These are phyloP conservation scores for Trichoderma lentiforme DNA, from an alignment of 2,329 filamentous ascomycete genomes.

Conservation along the genomic window DNA sequence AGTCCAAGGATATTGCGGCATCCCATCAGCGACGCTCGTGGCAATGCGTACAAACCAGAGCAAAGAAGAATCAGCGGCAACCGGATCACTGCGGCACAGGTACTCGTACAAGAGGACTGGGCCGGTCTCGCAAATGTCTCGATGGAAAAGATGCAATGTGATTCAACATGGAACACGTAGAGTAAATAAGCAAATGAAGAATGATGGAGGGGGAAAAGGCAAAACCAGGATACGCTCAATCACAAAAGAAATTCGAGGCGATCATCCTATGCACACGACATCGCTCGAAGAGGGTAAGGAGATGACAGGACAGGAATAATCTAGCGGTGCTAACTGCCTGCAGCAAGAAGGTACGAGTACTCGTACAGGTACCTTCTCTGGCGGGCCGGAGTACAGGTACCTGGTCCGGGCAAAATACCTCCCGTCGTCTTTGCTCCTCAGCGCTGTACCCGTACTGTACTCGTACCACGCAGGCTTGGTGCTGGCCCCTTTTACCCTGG, in stretches of 20 bases:
- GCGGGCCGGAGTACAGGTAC: neutral
- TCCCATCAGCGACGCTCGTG: constrained; percentile 6
- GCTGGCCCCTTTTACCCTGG: constrained; percentile 16
- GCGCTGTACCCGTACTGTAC: neutral
- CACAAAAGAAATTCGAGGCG: constrained; percentile 1
- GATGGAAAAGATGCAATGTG: neutral
- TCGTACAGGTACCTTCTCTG: neutral
- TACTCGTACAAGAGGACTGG: neutral
- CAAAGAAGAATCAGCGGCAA: neutral
- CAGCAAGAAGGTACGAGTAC: neutral
- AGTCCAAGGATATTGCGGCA: constrained; percentile 13
- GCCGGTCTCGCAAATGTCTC: neutral
- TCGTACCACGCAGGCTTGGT: neutral
- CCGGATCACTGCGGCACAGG: neutral
- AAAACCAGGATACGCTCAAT: neutral
- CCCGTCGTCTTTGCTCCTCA: neutral
- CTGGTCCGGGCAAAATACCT: neutral
- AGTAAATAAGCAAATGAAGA: constrained; percentile 9
- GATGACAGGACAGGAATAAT: neutral
- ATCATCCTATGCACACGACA: constrained; percentile 12
- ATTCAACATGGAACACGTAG: neutral
- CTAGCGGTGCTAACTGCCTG: neutral
- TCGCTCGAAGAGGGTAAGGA: neutral
- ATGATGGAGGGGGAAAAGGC: neutral
- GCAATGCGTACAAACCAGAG: constrained; percentile 1